A percentile compares a stretch with the other conserved stretches of the same genome.
Conservation (phyloP, 768 basidiomycete genomes). For the Auricularia sp. region DNA sequence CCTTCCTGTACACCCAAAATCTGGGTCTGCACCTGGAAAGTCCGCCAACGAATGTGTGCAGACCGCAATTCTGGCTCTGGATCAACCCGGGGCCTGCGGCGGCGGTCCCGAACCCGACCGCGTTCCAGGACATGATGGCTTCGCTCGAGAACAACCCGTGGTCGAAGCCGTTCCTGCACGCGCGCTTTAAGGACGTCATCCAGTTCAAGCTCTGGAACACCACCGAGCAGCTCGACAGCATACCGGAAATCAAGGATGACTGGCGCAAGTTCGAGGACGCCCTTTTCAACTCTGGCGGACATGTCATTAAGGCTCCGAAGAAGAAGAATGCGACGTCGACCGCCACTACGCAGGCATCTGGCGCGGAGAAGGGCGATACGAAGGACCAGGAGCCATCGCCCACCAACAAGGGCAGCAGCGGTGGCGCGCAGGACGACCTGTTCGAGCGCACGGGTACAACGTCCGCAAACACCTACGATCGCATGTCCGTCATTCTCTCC, state of each 20-base stretch:
- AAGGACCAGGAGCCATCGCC: constrained; percentile 10
- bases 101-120: constrained; percentile 73
- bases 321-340: constrained; percentile 27
- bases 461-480: constrained; percentile 79
- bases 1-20: constrained; percentile 95
- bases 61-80: constrained; percentile 96
- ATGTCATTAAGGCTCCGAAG: constrained; percentile 54
- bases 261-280: constrained; percentile 72
- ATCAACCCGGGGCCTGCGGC: constrained; percentile 97
- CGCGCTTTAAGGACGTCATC: constrained; percentile 82
- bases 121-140: constrained; percentile 71
- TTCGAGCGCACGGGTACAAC: constrained; percentile 83
- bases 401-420: constrained; percentile 2
- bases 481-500: constrained; percentile 84
- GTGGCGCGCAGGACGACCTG: constrained; percentile 35
- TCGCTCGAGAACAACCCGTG: constrained; percentile 79
- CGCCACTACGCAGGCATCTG: constrained; percentile 15
- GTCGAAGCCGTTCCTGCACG: constrained; percentile 91
- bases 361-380: constrained; percentile 9
- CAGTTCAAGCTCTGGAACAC: constrained; percentile 98
- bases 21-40: constrained; percentile 63
- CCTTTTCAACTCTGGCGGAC: constrained; percentile 82
- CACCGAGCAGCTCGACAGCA: constrained; percentile 87
- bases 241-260: constrained; percentile 80
- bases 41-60: constrained; percentile 46